Conservation (phyloP, 768 basidiomycete genomes). For the Trametes sanguinea region DNA sequence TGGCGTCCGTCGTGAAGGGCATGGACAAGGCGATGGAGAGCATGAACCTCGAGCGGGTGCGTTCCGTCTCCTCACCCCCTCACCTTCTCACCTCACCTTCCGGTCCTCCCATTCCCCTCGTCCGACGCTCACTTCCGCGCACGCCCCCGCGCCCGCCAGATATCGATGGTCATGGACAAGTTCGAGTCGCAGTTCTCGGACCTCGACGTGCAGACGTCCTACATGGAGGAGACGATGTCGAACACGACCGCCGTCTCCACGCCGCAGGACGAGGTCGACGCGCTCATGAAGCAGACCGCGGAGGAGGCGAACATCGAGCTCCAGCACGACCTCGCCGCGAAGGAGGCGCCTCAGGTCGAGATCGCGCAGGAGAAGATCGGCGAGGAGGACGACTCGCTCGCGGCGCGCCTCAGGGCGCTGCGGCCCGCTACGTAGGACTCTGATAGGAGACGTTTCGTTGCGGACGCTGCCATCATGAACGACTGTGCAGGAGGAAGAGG, state of each 20-base stretch:
- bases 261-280: slow-evolving; percentile 96
- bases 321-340: slow-evolving; percentile 82
- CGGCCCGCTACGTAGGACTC: slow-evolving; percentile 63
- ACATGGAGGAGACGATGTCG: slow-evolving; percentile 97
- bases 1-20: slow-evolving; percentile 94
- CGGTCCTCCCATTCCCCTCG: not conserved
- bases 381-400: slow-evolving; percentile 82
- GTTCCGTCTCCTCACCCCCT: slow-evolving; percentile 29
- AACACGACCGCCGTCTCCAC: slow-evolving; percentile 90
- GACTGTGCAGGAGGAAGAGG: not conserved
- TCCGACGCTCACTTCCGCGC: not conserved
- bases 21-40: slow-evolving; percentile 99
- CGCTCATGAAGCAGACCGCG: slow-evolving; percentile 88
- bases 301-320: slow-evolving; percentile 97
- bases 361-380: slow-evolving; percentile 58
- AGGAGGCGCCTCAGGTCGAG: slow-evolving; percentile 44
- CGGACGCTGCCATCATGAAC: not conserved
- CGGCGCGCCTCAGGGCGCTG: slow-evolving; percentile 85
- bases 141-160: slow-evolving; percentile 48
- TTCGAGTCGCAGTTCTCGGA: slow-evolving; percentile 97
- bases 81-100: not conserved
- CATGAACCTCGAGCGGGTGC: slow-evolving; percentile 96
- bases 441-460: not conserved
- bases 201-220: slow-evolving; percentile 95
- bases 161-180: slow-evolving; percentile 98